phyloP scores from a whole-genome alignment of 2,329 filamentous ascomycete genomes.

The Cytospora mali region DNA sequence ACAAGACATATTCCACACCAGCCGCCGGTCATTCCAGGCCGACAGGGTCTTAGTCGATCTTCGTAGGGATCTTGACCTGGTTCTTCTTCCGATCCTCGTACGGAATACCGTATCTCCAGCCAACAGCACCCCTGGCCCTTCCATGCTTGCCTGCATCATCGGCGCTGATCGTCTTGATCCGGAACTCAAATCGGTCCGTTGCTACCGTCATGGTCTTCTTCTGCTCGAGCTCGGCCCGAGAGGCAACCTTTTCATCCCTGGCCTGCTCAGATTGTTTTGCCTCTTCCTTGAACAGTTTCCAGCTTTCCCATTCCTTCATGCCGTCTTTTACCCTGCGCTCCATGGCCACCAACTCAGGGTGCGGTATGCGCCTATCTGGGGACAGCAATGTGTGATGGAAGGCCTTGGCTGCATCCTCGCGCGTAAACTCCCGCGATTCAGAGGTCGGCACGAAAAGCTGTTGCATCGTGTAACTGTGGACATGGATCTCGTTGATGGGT shows the following conservation, averaged over 20 bases:
- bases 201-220: slow-evolving; percentile 48
- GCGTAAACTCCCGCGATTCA: slow-evolving; percentile 65
- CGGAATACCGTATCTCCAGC: slow-evolving; percentile 67
- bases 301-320: slow-evolving; percentile 41
- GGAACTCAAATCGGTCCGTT: slow-evolving; percentile 61
- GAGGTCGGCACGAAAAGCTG: slow-evolving; percentile 67
- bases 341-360: slow-evolving; percentile 62
- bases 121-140: slow-evolving; percentile 53
- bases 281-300: slow-evolving; percentile 43
- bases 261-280: slow-evolving; percentile 46
- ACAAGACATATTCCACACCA: slow-evolving; percentile 36
- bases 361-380: slow-evolving; percentile 62
- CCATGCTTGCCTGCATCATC: slow-evolving; percentile 60
- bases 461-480: slow-evolving; percentile 63
- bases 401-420: slow-evolving; percentile 66
- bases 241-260: slow-evolving; percentile 44
- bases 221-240: slow-evolving; percentile 41
- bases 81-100: slow-evolving; percentile 64
- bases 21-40: background rate
- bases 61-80: slow-evolving; percentile 68
- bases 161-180: slow-evolving; percentile 61
- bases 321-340: slow-evolving; percentile 51
- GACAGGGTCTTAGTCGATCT: slow-evolving; percentile 45
- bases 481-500: slow-evolving; percentile 65
- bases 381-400: slow-evolving; percentile 64